phyloP scores from a whole-genome alignment of 2,329 filamentous ascomycete species.

The Fusarium odoratissimum region DNA sequence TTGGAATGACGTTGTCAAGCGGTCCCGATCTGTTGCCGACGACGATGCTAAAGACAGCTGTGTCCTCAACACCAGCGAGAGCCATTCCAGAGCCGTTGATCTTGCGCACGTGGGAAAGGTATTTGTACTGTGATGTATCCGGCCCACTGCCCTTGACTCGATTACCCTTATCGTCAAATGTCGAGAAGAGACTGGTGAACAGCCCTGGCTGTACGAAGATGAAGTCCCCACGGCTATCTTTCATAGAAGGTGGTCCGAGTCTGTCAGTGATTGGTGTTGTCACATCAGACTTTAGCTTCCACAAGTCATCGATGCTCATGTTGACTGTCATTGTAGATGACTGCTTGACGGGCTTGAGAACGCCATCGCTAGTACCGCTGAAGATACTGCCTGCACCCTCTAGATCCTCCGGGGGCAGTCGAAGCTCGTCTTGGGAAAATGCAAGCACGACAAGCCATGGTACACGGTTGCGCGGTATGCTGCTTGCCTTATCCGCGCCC shows the following conservation, averaged over 20 bases:
- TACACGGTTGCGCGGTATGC: slow-evolving; percentile 38
- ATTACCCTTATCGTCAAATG: background rate
- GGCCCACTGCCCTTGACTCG: background rate
- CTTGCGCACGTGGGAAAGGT: slow-evolving; percentile 54
- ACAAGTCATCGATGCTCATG: slow-evolving; percentile 12
- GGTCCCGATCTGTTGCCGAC: slow-evolving; percentile 51
- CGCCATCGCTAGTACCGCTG: background rate
- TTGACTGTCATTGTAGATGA: slow-evolving; percentile 21
- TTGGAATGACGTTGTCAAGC: slow-evolving; percentile 40
- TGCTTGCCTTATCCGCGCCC: background rate
- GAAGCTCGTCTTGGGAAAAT: slow-evolving; percentile 50
- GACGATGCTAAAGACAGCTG: slow-evolving; percentile 48
- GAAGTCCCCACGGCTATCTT: slow-evolving; percentile 35
- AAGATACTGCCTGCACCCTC: slow-evolving; percentile 11
- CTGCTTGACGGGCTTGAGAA: slow-evolving; percentile 2
- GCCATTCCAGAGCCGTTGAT: slow-evolving; percentile 55
- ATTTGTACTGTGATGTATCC: slow-evolving; percentile 44
- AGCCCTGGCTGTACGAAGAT: slow-evolving; percentile 46
- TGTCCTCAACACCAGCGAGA: slow-evolving; percentile 49
- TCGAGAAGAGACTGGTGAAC: slow-evolving; percentile 45
- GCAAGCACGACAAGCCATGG: slow-evolving; percentile 56
- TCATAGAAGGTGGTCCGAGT: background rate
- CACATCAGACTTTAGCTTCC: background rate
- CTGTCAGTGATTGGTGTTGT: background rate
- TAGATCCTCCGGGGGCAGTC: slow-evolving; percentile 33